Conservation (phyloP, 352 stramenopile species). For the Pythium volutum region DNA sequence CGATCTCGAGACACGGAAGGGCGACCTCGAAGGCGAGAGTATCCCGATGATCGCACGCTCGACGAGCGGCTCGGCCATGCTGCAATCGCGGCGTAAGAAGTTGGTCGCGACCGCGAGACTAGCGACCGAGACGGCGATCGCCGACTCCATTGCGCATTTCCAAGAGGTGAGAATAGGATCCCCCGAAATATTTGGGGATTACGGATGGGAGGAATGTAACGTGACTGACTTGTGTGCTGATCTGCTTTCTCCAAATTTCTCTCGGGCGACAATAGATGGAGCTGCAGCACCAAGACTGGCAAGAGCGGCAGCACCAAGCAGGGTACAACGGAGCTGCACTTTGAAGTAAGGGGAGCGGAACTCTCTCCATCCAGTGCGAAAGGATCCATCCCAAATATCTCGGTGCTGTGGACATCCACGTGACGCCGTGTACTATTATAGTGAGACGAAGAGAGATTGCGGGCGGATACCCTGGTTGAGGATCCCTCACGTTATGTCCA, state of each 20-base stretch:
- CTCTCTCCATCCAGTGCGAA: background rate
- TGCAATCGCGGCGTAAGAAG: slow-evolving; percentile 2
- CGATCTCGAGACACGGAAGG: slow-evolving; percentile 39
- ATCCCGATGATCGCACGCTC: slow-evolving; percentile 25
- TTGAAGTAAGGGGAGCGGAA: background rate
- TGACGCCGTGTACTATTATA: no score
- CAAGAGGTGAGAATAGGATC: slow-evolving; percentile 37
- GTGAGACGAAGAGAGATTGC: no score
- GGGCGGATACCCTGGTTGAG: no score
- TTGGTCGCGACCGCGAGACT: slow-evolving; percentile 31
- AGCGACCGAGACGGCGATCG: slow-evolving; percentile 40
- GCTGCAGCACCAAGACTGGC: slow-evolving; percentile 51
- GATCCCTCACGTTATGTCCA: no score
- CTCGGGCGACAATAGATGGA: slow-evolving; percentile 38
- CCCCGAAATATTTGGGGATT: background rate
- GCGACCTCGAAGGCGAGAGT: slow-evolving; percentile 30
- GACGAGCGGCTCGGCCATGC: slow-evolving; percentile 10
- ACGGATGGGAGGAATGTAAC: background rate
- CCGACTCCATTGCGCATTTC: slow-evolving; percentile 48
- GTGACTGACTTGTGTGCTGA: no score
- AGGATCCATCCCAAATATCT: no score
- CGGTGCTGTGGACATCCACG: no score
- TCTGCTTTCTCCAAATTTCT: slow-evolving; percentile 12
- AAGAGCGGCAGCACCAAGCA: slow-evolving; percentile 35
- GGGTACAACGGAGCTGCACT: slow-evolving; percentile 19